These are phyloP conservation scores for Cercis canadensis DNA, from an alignment of 306 rosid species.

Conservation along the genomic window DNA sequence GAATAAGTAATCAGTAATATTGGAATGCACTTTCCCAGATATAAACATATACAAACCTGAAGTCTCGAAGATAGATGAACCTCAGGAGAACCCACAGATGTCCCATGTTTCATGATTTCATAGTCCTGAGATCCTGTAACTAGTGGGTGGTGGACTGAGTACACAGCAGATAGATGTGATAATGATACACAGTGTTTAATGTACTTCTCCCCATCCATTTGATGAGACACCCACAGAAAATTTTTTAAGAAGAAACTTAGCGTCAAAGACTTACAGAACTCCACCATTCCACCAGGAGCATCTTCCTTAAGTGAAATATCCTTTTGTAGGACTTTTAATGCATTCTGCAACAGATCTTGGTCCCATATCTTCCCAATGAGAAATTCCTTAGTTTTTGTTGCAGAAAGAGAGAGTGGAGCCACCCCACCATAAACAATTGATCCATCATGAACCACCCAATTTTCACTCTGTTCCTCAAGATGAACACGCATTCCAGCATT, in stretches of 20 bases:
- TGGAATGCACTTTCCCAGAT: slow-evolving; percentile 18
- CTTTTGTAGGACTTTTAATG: slow-evolving; percentile 62
- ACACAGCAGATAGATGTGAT: slow-evolving; percentile 81
- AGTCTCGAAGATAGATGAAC: slow-evolving; percentile 92
- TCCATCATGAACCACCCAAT: slow-evolving; percentile 76
- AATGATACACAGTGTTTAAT: slow-evolving; percentile 53
- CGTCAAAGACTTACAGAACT: slow-evolving; percentile 82
- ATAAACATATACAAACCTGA: slow-evolving; percentile 57
- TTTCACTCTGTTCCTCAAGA: slow-evolving; percentile 59
- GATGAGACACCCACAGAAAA: slow-evolving; percentile 94
- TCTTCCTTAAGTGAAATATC: slow-evolving; percentile 68
- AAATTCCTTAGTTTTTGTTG: slow-evolving; percentile 66
- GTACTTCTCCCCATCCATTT: slow-evolving; percentile 50
- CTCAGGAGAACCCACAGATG: slow-evolving; percentile 94
- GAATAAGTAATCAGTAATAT: neutral
- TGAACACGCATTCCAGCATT: slow-evolving; percentile 90
- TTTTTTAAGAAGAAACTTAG: slow-evolving; percentile 87
- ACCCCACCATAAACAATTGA: slow-evolving; percentile 92
- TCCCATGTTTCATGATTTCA: slow-evolving; percentile 79
- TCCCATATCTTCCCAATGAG: slow-evolving; percentile 83
- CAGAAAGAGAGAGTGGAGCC: slow-evolving; percentile 80
- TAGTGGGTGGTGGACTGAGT: slow-evolving; percentile 79
- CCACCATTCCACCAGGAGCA: slow-evolving; percentile 99
- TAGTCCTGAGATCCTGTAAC: slow-evolving; percentile 81
- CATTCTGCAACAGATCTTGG: slow-evolving; percentile 68